Base-by-base conservation (phyloP, 768 basidiomycete genomes). In the Collybiopsis luxurians region DNA sequence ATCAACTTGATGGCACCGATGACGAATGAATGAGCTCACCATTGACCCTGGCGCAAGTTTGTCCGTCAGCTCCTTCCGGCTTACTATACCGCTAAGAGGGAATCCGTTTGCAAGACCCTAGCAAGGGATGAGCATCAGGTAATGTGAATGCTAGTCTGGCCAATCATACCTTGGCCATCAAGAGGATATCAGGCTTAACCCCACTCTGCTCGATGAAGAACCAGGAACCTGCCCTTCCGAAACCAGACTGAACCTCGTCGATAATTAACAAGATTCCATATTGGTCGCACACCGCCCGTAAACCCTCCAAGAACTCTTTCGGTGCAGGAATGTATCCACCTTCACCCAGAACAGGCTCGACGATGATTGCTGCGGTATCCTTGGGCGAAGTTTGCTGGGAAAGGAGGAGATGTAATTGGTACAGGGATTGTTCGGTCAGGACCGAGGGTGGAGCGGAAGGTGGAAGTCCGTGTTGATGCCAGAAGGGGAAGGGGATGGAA, bases 261-360 rank as follows among this genome's bases (percentile, higher is more conserved):
- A 89, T 71, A 63, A 94, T 89, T 57, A 98, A 77, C 56, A 98
- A 68, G 47, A 98, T 90, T 9, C 80, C 85, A 67, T 98, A 79
- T 68, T 87, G 79, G 67, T 97, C 92, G 70, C 95, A 98, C n/a
- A 95, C 78, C 51, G 78, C 77, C 59, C 95, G 78, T 44, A 98
- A 72, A 21, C 92, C 92, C 45, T 82, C 79, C 58, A 98, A 70
- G 76, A 90, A 98, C 21, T 83, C 82, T 1, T 83, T 66, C 0
- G 94, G 92, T 0, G 94, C 92, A 27, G 92, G 86, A 15, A 97
- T 90, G 70, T 98, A 98, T 1, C 96, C 96, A 34, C 96, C 96
- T 71, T 98, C 96, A 24, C 95, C 95, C 28, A 98, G 78, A 1
- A 98, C 88, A 40, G 96, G 91, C 76, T 98, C 96, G 40, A 98